Base-by-base conservation (phyloP, 164 flowering plant species). In the Dillenia turbinata region DNA sequence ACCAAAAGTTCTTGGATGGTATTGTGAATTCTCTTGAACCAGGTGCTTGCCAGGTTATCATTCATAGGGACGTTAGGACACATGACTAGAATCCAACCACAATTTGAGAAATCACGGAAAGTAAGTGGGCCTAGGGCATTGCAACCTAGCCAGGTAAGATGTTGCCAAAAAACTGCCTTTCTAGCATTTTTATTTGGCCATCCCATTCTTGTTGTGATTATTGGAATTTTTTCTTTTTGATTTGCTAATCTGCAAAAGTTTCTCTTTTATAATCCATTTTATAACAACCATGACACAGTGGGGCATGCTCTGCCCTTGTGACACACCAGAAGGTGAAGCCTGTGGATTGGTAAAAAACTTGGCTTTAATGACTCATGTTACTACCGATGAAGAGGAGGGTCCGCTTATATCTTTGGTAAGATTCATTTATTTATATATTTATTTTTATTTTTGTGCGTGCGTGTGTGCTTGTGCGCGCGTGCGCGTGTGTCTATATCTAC, bases 221-320 rank as follows among this genome's bases (percentile, higher is more conserved):
- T 26, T 26, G 5, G 33, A 0, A 12, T 12, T 55, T 1, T 16
- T 66, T 14, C 3, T 40, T 59, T 15, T 11, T 52, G 8, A 52
- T 47, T 56, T 59, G 54, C 50, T 33, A 45, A 15, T 4, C 24
- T 15, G 13, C 13, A 5, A 46, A 16, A 57, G 52, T 61, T 10
- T 0, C 16, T 62, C 50, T 54, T 63, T 0, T 22, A 8, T 17
- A 47, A 44, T 62, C 3, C 33, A 10, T 44, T 62, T 44, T 15
- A 57, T 53, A 11, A 67, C 19, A 3, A 47, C 67, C 47, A 60
- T 70, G 47, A 26, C 43, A 22, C 74, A 93, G 99, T 94, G 97
- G 97, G 99, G 99, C 43, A 89, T 94, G 99, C 92, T 94, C 67
- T 94, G 99, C 73, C 99, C 99, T 5, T 94, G 99, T 82, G 99